Conservation (phyloP, 768 basidiomycete genomes). For the Leccinum olivaceopallidum region DNA sequence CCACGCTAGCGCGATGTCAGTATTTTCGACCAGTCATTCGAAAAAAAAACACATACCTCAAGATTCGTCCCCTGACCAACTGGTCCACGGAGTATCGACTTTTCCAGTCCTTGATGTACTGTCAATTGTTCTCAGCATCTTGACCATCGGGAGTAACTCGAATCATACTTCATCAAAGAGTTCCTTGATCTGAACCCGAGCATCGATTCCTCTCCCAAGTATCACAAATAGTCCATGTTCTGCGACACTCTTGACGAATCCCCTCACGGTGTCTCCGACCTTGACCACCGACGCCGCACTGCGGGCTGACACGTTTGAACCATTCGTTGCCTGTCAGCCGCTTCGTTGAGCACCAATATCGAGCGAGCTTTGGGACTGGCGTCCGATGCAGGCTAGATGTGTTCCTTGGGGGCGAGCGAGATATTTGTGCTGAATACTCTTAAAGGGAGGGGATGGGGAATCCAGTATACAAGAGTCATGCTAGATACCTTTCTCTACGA, state of each 20-base stretch:
- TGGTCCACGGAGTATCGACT: conserved; percentile 75
- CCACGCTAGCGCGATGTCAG: conserved; percentile 52
- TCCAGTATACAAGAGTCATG: neutral
- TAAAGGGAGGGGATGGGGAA: neutral
- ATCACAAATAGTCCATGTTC: conserved; percentile 90
- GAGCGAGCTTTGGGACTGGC: too few species aligned
- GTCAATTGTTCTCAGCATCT: conserved; percentile 15
- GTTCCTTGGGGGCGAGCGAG: neutral
- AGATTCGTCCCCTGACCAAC: conserved; percentile 82
- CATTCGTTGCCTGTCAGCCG: conserved; percentile 8
- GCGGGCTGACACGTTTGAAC: conserved; percentile 10
- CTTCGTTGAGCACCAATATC: neutral
- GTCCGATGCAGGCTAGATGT: neutral
- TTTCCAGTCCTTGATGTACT: conserved; percentile 97
- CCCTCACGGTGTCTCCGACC: conserved; percentile 75
- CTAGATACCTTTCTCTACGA: neutral
- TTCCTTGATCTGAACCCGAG: conserved; percentile 90
- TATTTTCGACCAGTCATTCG: neutral
- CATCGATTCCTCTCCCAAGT: conserved; percentile 81
- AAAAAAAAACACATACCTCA: conserved; percentile 52
- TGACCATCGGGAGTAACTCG: neutral
- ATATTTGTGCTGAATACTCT: neutral
- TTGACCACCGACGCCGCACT: conserved; percentile 37
- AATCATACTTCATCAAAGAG: conserved; percentile 76
- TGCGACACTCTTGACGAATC: conserved; percentile 85